Evolutionary conservation across 2,329 filamentous ascomycete genomes (phyloP).

Genomic region (Monilinia aucupariae): DNA sequence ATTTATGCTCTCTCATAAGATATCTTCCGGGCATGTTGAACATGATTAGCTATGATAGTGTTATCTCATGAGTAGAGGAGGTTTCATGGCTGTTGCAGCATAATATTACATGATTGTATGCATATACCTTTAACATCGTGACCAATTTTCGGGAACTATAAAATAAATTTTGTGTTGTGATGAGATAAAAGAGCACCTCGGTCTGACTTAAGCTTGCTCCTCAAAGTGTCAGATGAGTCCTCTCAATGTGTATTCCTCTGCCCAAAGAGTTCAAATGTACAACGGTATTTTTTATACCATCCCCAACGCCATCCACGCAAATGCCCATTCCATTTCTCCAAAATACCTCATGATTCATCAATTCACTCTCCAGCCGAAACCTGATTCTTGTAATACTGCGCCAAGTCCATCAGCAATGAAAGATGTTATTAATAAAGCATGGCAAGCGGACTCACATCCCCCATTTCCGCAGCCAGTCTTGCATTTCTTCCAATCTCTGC

Average conservation of each 20-base stretch:
- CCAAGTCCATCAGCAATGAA: conserved; percentile 26
- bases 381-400: conserved; percentile 32
- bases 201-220: not conserved
- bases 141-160: not conserved
- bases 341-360: conserved; percentile 16
- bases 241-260: not conserved
- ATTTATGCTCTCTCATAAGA: not conserved
- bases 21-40: not conserved
- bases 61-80: not conserved
- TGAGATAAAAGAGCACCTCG: not conserved
- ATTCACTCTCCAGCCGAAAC: conserved; percentile 24
- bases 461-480: conserved; percentile 38
- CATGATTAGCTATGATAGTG: not conserved
- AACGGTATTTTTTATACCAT: not conserved
- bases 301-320: conserved; percentile 14
- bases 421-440: conserved; percentile 22
- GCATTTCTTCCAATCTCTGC: conserved; percentile 24
- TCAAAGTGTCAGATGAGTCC: not conserved
- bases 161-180: not conserved
- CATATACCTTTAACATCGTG: not conserved
- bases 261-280: not conserved
- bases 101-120: not conserved
- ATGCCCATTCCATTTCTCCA: not conserved
- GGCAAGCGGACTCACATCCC: conserved; percentile 37
- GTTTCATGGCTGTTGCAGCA: not conserved